Conservation (phyloP, 257 asterid species). For the Hygrophila difformis region DNA sequence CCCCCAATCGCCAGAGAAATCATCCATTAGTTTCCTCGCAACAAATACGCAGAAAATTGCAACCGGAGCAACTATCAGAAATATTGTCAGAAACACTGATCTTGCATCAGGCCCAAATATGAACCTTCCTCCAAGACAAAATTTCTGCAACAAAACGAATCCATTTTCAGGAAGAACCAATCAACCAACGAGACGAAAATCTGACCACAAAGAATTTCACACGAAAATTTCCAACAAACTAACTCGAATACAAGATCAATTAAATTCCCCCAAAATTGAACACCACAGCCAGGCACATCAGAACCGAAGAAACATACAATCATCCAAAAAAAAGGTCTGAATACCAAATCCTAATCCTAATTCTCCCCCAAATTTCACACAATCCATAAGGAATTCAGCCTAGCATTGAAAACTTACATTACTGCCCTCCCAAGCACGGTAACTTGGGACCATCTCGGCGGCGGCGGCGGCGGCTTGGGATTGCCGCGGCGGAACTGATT, state of each 20-base stretch:
- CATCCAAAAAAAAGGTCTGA: too few relatives aligned
- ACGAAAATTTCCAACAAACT: too few relatives aligned
- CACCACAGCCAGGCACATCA: not conserved
- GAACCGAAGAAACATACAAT: too few relatives aligned
- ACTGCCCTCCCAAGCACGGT: conserved; percentile 38
- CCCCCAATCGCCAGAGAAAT: conserved; percentile 68
- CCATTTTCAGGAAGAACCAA: conserved; percentile 12
- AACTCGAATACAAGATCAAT: too few relatives aligned
- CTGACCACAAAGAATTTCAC: too few relatives aligned
- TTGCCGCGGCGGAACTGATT: conserved; percentile 29
- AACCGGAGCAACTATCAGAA: conserved; percentile 65
- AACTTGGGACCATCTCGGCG: conserved; percentile 30
- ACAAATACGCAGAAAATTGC: conserved; percentile 58
- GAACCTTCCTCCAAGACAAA: conserved; percentile 65
- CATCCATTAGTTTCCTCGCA: conserved; percentile 59
- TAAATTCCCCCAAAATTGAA: not conserved
- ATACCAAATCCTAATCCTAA: not conserved
- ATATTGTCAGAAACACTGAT: conserved; percentile 46
- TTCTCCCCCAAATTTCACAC: not conserved
- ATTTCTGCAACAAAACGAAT: conserved; percentile 45
- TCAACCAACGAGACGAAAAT: too few relatives aligned
- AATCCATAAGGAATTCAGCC: not conserved
- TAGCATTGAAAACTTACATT: conserved; percentile 21
- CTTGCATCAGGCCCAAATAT: conserved; percentile 79
- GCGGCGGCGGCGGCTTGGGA: not conserved